Conservation (phyloP, 140 eudicot genomes). For the Anethum foeniculum region DNA sequence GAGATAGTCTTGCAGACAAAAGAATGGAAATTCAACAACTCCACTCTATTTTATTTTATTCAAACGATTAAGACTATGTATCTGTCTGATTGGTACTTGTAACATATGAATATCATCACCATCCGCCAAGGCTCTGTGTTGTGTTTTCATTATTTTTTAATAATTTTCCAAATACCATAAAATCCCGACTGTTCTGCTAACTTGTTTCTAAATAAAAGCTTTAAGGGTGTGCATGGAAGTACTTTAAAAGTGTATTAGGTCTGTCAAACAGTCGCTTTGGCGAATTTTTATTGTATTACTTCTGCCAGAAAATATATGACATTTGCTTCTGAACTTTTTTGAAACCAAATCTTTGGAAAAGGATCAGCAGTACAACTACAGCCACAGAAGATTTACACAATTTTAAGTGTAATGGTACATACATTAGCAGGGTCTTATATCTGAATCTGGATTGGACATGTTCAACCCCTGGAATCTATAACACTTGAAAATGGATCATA, state of each 20-base stretch:
- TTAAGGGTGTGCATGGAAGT: neutral
- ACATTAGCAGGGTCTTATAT: too few relatives aligned
- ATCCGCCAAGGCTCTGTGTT: neutral
- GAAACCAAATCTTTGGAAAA: neutral
- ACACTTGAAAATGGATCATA: neutral
- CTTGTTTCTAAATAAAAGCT: neutral
- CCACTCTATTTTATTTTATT: constrained; percentile 5
- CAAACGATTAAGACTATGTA: neutral
- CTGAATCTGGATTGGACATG: too few relatives aligned
- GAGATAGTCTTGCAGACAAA: constrained; percentile 9
- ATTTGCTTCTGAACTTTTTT: neutral
- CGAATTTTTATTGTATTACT: neutral
- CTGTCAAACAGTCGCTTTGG: neutral
- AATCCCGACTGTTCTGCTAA: neutral
- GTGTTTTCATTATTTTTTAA: neutral
- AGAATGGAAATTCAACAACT: neutral
- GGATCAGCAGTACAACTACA: neutral
- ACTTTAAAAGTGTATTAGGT: neutral
- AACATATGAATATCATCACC: neutral
- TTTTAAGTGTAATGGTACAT: neutral
- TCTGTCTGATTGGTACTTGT: neutral
- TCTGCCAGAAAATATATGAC: neutral
- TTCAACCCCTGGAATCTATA: too few relatives aligned
- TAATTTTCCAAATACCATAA: neutral
- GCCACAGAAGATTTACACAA: neutral